Evolutionary conservation across 164 flowering plant genomes (phyloP), one percentile per base, ranked within the genome.

Genomic region (Tetrastigma voinierianum): DNA sequence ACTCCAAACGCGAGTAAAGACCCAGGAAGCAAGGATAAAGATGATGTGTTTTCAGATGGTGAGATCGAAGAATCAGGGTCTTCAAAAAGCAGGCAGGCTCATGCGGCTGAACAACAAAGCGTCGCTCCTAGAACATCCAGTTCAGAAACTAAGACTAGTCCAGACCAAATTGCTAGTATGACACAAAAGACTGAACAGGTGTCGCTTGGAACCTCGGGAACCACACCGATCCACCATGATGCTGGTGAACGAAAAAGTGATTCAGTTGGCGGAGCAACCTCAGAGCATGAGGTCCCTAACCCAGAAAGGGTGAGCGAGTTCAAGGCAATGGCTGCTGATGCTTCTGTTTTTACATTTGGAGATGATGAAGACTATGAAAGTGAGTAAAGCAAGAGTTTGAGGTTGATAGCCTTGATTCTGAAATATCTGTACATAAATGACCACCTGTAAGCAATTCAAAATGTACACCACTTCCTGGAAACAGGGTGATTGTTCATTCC

Each of bases 251-350:
- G 63, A 10, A 84, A 76, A 75, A 73, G 54, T 44, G 82, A 68
- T 23, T 70, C 66, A 4, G 72, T 6, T 13, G 71, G 66, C 8
- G 71, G 71, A 44, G 51, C 71, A 45, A 63, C 51, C 12, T 70
- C 84, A 1, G 66, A 77, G 23, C 62, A 46, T 4, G 86, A 72
- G 19, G 76, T 48, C 18, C 76, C 89, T 13, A 82, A 68, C 67
- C 40, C 84, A 5, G 80, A 72, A 13, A 81, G 58, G 24, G 77
- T 71, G 9, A 81, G 90, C 63, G 88, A 87, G 47, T 90, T 94
- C 77, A 88, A 94, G 81, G 95, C 91, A 46, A 94, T 94, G 79
- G 97, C 97, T 24, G 98, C 98, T 11, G 98, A 94, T 87, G 96
- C 97, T 32, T 94, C 98, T 57, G 97, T 91, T 45, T 94, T 94